phyloP scores from a whole-genome alignment of 2,329 filamentous ascomycete genomes.

The Trichoderma hamatum region DNA sequence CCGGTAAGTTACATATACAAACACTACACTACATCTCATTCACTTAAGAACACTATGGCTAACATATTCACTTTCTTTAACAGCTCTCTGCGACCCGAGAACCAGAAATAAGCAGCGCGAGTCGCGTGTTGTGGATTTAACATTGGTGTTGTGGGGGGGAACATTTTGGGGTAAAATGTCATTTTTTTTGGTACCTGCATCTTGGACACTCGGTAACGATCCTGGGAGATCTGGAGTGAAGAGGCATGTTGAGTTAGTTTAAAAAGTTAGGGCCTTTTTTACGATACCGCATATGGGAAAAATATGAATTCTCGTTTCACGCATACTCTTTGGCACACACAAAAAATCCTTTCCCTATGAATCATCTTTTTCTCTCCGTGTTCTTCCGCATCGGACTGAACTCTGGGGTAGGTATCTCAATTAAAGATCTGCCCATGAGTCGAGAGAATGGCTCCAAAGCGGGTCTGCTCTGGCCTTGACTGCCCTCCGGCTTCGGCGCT shows the following conservation, averaged over 20 bases:
- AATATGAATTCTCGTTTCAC: constrained; percentile 16
- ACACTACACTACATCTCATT: not conserved
- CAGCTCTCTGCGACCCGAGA: constrained; percentile 80
- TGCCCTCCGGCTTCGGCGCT: constrained; percentile 22
- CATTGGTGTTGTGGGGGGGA: constrained; percentile 8
- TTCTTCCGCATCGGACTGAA: constrained; percentile 5
- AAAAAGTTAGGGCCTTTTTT: constrained; percentile 25
- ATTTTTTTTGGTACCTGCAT: constrained; percentile 25
- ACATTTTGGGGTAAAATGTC: constrained; percentile 9
- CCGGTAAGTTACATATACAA: constrained; percentile 58
- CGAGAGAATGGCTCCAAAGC: constrained; percentile 8
- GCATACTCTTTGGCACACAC: not conserved
- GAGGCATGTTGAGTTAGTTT: constrained; percentile 24
- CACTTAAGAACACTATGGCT: constrained; percentile 20
- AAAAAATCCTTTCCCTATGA: not conserved
- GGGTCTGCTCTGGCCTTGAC: not conserved
- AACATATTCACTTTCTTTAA: constrained; percentile 31
- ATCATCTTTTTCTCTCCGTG: not conserved
- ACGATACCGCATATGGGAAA: constrained; percentile 26
- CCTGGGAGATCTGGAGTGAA: constrained; percentile 23
- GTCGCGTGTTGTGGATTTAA: constrained; percentile 1
- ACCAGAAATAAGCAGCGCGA: constrained; percentile 59
- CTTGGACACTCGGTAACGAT: constrained; percentile 21
- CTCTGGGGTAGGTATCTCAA: not conserved
- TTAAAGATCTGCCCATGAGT: constrained; percentile 11